Conservation (phyloP, 805 yeast species). For the Teunomyces tritomae region DNA sequence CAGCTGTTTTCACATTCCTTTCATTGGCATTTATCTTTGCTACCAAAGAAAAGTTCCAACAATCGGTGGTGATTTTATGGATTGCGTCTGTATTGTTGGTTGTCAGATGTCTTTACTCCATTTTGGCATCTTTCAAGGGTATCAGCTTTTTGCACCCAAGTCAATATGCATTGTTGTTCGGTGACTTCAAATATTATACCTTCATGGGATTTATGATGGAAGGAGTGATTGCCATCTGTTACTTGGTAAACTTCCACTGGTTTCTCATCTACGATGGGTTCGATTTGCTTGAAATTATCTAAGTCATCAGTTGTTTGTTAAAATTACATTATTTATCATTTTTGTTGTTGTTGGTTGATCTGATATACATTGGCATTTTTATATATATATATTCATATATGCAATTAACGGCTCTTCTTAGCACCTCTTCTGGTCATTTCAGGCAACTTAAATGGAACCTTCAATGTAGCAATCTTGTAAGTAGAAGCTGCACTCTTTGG, state of each 20-base stretch:
- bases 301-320: not conserved
- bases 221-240: constrained; percentile 3
- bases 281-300: not conserved
- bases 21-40: not conserved
- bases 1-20: not conserved
- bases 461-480: constrained; percentile 77
- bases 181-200: constrained; percentile 10
- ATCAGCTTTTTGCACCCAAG: constrained; percentile 5
- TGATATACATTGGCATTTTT: too few species aligned
- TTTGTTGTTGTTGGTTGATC: not conserved
- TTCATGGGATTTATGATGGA: constrained; percentile 8
- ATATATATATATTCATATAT: not conserved
- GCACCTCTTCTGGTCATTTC: constrained; percentile 66
- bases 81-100: constrained; percentile 1
- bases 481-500: constrained; percentile 57
- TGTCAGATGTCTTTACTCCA: constrained; percentile 6
- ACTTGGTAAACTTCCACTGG: constrained; percentile 6
- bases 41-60: not conserved
- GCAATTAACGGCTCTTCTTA: constrained; percentile 4
- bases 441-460: constrained; percentile 88
- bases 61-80: not conserved
- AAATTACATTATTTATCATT: not conserved
- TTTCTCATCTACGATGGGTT: constrained; percentile 3
- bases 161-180: constrained; percentile 5
- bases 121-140: constrained; percentile 4